These are phyloP conservation scores for Nepenthes alata DNA, from an alignment of 179 eudicot species.

Conservation along the genomic window DNA sequence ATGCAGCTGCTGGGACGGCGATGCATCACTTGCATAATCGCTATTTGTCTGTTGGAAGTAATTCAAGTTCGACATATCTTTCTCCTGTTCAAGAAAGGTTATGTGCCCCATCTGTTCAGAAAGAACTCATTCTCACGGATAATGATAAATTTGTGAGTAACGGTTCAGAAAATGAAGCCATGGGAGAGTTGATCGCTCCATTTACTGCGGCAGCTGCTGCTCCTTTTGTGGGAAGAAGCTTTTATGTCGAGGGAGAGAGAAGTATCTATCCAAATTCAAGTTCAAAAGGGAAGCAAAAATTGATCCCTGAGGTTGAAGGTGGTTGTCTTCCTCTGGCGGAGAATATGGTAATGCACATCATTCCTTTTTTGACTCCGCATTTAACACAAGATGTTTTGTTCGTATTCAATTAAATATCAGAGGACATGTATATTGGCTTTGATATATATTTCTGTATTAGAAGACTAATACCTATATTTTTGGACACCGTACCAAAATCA, in stretches of 20 bases:
- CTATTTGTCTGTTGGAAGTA: conserved; percentile 4
- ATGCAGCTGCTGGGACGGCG: conserved; percentile 7
- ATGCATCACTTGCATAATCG: background rate
- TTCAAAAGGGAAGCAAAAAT: conserved; percentile 7
- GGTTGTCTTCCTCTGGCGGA: conserved; percentile 2
- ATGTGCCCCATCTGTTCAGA: conserved; percentile 5
- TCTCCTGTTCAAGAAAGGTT: conserved; percentile 7
- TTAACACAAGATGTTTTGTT: too few relatives aligned
- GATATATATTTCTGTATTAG: too few relatives aligned
- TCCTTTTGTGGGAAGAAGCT: too few relatives aligned
- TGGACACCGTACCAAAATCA: too few relatives aligned
- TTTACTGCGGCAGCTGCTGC: conserved; percentile 3
- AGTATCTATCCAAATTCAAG: background rate
- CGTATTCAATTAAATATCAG: too few relatives aligned
- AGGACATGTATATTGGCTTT: too few relatives aligned
- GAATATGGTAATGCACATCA: conserved; percentile 9
- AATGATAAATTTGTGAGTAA: conserved; percentile 3
- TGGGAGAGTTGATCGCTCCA: conserved; percentile 5
- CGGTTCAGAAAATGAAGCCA: conserved; percentile 3
- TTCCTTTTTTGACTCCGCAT: background rate
- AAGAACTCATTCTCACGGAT: conserved; percentile 5
- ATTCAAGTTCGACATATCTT: background rate
- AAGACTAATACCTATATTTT: too few relatives aligned
- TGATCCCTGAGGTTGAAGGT: conserved; percentile 5
- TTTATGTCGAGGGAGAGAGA: background rate